These are phyloP conservation scores for Microbotryum silenes-acaulis DNA, from an alignment of 1,284 basidiomycete species.

Conservation along the genomic window DNA sequence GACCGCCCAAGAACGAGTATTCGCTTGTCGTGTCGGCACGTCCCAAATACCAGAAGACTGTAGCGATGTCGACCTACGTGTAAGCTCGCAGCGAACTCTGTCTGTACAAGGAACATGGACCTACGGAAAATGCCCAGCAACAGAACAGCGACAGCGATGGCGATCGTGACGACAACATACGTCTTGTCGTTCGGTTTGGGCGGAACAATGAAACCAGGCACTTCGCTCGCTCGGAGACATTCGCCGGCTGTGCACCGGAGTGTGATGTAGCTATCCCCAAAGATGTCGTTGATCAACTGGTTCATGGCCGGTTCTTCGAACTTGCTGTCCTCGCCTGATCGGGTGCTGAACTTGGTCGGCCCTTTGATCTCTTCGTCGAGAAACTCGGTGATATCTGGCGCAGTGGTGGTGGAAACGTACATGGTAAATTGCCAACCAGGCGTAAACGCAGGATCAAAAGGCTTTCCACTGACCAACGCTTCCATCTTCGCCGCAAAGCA, in stretches of 20 bases:
- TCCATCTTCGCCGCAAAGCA: slow-evolving; percentile 92
- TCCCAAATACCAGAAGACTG: slow-evolving; percentile 83
- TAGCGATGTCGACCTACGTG: neutral
- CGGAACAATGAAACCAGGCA: slow-evolving; percentile 83
- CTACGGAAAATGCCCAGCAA: slow-evolving; percentile 44
- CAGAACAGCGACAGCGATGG: slow-evolving; percentile 57
- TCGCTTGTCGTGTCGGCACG: slow-evolving; percentile 53
- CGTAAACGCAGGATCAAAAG: neutral
- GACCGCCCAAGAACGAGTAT: slow-evolving; percentile 48
- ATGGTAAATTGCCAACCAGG: neutral
- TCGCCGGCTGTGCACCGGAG: slow-evolving; percentile 82
- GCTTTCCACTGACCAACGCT: slow-evolving; percentile 64
- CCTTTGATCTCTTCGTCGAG: slow-evolving; percentile 81
- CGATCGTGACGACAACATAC: slow-evolving; percentile 77
- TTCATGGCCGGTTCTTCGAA: slow-evolving; percentile 98
- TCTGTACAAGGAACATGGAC: neutral
- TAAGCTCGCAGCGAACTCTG: neutral
- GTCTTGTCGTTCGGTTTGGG: slow-evolving; percentile 67
- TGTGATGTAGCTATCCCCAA: slow-evolving; percentile 84
- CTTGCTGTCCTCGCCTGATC: slow-evolving; percentile 57
- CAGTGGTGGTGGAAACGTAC: no score
- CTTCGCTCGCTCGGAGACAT: slow-evolving; percentile 85
- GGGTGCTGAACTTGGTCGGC: slow-evolving; percentile 80
- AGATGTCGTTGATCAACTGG: slow-evolving; percentile 81
- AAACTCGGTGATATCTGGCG: slow-evolving; percentile 84